Conservation (phyloP, 1,284 basidiomycete genomes). For the Tetrapyrgos nigripes region DNA sequence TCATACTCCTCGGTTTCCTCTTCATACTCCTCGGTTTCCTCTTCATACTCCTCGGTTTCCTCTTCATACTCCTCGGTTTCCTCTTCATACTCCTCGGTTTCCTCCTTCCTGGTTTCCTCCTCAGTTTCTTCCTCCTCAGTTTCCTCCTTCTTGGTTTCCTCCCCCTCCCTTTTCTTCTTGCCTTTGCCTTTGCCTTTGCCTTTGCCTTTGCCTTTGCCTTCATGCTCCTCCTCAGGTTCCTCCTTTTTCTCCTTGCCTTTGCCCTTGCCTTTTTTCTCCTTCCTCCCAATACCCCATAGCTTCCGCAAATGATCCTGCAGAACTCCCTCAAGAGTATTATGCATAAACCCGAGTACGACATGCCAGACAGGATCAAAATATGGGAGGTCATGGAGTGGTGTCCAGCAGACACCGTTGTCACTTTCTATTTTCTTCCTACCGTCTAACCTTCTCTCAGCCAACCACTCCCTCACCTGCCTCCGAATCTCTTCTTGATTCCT, state of each 20-base stretch:
- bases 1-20: slow-evolving; percentile 11
- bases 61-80: no score
- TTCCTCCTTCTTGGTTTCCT: no score
- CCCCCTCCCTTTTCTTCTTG: no score
- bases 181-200: no score
- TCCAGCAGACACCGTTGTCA: slow-evolving; percentile 18
- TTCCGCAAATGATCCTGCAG: slow-evolving; percentile 18
- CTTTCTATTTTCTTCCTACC: slow-evolving; percentile 2
- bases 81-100: no score
- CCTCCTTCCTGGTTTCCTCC: no score
- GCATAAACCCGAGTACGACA: slow-evolving; percentile 19
- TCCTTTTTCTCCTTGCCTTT: neutral
- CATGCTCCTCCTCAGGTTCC: neutral
- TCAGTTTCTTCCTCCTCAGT: no score
- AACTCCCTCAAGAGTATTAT: slow-evolving; percentile 18
- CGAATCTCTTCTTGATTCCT: slow-evolving; percentile 8
- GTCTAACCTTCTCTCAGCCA: neutral
- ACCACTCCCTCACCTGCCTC: slow-evolving; percentile 10
- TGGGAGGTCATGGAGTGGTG: slow-evolving; percentile 14
- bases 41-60: no score
- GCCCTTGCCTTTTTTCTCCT: neutral
- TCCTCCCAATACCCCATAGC: slow-evolving; percentile 17
- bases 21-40: no score
- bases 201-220: no score
- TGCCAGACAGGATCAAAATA: slow-evolving; percentile 20